A percentile compares a stretch with the other conserved stretches of the same genome.
phyloP scores from a whole-genome alignment of 768 basidiomycete species.

The Pleurotus tuber-regium region DNA sequence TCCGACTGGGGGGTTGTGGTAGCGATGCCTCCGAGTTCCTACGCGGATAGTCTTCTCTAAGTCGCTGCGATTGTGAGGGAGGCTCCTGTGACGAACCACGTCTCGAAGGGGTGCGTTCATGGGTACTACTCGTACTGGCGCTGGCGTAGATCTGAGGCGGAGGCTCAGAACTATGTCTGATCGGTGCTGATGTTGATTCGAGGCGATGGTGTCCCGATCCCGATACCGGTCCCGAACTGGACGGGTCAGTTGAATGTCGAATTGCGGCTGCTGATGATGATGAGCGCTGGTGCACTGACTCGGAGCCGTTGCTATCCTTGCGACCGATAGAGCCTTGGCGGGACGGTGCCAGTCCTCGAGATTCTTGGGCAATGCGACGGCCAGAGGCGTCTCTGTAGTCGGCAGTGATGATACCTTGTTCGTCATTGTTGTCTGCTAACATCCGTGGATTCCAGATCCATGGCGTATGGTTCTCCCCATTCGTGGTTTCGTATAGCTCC shows the following conservation, averaged over 20 bases:
- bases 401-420: slow-evolving; percentile 16
- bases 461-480: slow-evolving; percentile 49
- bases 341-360: slow-evolving; percentile 12
- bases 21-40: not conserved
- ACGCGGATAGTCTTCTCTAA: slow-evolving; percentile 3
- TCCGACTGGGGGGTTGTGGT: not conserved
- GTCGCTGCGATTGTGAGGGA: not conserved
- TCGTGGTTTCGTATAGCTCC: slow-evolving; percentile 30
- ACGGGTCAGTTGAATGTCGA: slow-evolving; percentile 10
- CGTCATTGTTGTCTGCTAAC: slow-evolving; percentile 31
- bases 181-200: not conserved
- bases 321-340: slow-evolving; percentile 8
- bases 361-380: slow-evolving; percentile 18
- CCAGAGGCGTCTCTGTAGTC: slow-evolving; percentile 12
- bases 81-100: slow-evolving; percentile 8
- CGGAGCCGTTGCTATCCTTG: not conserved
- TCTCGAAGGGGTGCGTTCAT: not conserved
- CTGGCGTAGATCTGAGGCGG: not conserved
- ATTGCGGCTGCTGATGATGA: slow-evolving; percentile 4
- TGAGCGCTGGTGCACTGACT: not conserved
- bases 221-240: not conserved
- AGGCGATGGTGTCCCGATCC: not conserved
- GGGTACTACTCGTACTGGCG: not conserved
- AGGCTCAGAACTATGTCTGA: not conserved
- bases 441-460: slow-evolving; percentile 71